A percentile compares a stretch with the other conserved stretches of the same genome.
Conservation (phyloP, 345 rosid species). For the Camelina laxa region DNA sequence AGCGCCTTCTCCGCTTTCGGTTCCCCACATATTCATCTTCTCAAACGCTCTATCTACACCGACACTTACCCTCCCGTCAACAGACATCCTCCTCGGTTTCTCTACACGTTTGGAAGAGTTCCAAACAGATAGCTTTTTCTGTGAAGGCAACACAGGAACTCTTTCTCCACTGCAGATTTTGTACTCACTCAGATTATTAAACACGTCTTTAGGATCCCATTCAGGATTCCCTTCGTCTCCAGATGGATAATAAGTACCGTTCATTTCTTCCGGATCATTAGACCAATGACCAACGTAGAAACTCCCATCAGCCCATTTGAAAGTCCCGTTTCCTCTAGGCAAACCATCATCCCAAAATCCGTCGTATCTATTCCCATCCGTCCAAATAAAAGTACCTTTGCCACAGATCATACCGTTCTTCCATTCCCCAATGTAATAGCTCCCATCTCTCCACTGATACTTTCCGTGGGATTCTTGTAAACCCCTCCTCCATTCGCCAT, state of each 20-base stretch:
- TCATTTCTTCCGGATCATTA: conserved; percentile 69
- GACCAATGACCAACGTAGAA: conserved; percentile 88
- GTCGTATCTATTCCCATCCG: conserved; percentile 64
- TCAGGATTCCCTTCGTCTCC: conserved; percentile 48
- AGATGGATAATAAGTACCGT: conserved; percentile 71
- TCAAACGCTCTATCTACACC: conserved; percentile 78
- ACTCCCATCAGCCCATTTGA: conserved; percentile 77
- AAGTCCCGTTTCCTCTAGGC: conserved; percentile 78
- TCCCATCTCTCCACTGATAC: conserved; percentile 70
- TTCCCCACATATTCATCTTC: conserved; percentile 74
- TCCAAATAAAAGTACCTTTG: conserved; percentile 73
- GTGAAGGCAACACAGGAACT: conserved; percentile 81
- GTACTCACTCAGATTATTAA: conserved; percentile 40
- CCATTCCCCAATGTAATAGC: conserved; percentile 77
- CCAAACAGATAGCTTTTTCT: conserved; percentile 81
- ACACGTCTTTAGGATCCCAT: conserved; percentile 77
- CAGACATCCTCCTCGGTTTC: conserved; percentile 69
- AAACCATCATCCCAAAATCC: conserved; percentile 82
- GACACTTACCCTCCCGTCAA: conserved; percentile 84
- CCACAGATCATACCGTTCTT: conserved; percentile 68
- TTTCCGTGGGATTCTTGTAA: conserved; percentile 80
- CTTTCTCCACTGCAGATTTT: conserved; percentile 63
- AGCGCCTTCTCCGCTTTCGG: conserved; percentile 48
- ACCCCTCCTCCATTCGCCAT: conserved; percentile 88
- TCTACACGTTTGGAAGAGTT: conserved; percentile 65